Conservation (phyloP, 2,329 filamentous ascomycete genomes). For the Pseudogymnoascus sp. region DNA sequence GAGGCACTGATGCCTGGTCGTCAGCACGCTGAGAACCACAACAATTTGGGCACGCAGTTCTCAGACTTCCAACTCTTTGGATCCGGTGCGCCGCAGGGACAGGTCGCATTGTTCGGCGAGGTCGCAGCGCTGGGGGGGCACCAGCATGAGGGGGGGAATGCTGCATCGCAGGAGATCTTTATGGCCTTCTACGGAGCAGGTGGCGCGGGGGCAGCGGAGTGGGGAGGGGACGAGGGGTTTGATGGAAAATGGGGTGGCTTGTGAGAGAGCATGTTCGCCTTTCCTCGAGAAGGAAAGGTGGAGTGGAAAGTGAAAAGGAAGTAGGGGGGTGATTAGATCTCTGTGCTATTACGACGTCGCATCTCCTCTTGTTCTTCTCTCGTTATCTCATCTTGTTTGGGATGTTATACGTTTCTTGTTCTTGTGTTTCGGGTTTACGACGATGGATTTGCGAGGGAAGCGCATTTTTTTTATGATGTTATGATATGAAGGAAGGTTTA, state of each 20-base stretch:
- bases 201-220: neutral
- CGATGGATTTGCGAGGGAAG: neutral
- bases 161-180: neutral
- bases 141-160: neutral
- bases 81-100: neutral
- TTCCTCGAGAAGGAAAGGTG: neutral
- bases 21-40: neutral
- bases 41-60: neutral
- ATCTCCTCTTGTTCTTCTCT: neutral
- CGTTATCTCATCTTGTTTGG: neutral
- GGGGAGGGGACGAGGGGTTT: neutral
- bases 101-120: neutral
- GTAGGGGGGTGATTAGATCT: neutral
- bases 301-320: neutral
- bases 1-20: constrained; percentile 31
- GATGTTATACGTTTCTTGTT: neutral
- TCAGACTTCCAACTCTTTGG: neutral
- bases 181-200: neutral
- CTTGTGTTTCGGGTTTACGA: neutral
- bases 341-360: constrained; percentile 3
- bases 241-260: neutral
- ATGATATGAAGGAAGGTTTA: neutral
- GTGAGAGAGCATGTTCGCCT: neutral
- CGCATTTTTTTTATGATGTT: neutral
- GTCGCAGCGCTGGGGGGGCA: neutral